Percentiles rank a stretch among this genome's conserved stretches.
These are phyloP conservation scores for Magnolia officinalis DNA, from an alignment of 164 flowering plant species.

Conservation along the genomic window DNA sequence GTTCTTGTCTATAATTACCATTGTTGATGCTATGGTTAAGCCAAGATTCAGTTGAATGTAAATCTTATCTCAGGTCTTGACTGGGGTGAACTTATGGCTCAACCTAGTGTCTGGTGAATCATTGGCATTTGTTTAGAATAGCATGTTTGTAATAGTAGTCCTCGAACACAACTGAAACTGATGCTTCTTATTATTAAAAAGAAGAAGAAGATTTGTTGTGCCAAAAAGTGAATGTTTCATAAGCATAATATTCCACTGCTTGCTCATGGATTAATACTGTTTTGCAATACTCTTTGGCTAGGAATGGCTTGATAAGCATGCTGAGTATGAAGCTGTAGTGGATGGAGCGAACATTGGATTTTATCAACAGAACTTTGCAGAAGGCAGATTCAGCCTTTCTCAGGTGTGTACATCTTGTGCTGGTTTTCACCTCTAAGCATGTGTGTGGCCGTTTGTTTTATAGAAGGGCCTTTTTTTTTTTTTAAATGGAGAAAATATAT, in stretches of 20 bases:
- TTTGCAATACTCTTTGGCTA: conserved; percentile 13
- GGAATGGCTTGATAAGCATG: conserved; percentile 72
- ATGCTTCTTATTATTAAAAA: neutral
- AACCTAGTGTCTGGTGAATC: no score
- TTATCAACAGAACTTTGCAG: conserved; percentile 81
- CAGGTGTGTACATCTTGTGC: conserved; percentile 51
- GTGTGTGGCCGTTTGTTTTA: neutral
- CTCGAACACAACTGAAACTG: neutral
- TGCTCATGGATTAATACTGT: neutral
- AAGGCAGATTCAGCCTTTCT: conserved; percentile 70
- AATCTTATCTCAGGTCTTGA: no score
- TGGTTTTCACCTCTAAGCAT: conserved; percentile 6
- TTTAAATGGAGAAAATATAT: no score
- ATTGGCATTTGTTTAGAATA: no score
- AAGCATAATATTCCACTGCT: neutral
- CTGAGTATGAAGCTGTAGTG: conserved; percentile 60
- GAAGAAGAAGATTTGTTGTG: neutral
- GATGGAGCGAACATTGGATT: conserved; percentile 90
- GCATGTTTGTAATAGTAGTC: neutral
- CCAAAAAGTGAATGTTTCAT: neutral
- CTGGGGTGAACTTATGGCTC: no score
- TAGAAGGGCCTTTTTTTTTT: neutral
- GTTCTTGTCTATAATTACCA: no score
- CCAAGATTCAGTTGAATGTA: no score
- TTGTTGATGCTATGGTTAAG: no score